Percentiles rank a stretch among this genome's conserved stretches.
These are phyloP conservation scores for Claviceps paspali DNA, from an alignment of 2,329 filamentous ascomycete genomes.

Conservation along the genomic window DNA sequence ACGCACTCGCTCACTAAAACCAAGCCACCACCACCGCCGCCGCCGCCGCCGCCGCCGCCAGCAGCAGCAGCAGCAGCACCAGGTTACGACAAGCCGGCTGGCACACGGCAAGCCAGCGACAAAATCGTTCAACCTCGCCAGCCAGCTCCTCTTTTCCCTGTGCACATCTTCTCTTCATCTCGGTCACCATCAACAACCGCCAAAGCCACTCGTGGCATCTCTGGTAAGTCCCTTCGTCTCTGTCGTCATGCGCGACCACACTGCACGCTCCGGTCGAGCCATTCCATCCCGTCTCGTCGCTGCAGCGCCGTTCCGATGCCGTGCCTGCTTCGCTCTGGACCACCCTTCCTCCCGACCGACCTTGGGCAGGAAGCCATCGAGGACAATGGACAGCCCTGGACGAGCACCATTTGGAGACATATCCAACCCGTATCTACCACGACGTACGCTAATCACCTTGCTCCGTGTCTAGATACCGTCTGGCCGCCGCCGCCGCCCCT, in stretches of 20 bases:
- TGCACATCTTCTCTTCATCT: constrained; percentile 24
- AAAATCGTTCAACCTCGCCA: constrained; percentile 26
- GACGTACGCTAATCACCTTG: constrained; percentile 2
- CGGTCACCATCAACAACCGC: constrained; percentile 19
- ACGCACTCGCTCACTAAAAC: too few species aligned
- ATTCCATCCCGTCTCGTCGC: constrained; percentile 9
- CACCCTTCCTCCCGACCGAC: neutral
- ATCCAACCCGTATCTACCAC: neutral
- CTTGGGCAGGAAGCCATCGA: constrained; percentile 1
- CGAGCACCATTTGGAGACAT: constrained; percentile 1
- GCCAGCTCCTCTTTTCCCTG: constrained; percentile 28
- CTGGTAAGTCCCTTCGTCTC: constrained; percentile 23
- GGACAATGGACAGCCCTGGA: neutral
- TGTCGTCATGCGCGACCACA: constrained; percentile 22
- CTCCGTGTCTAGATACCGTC: neutral
- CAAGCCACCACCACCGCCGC: too few species aligned
- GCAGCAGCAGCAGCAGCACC: neutral
- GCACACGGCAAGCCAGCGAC: too few species aligned
- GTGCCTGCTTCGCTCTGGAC: neutral
- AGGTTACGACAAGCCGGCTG: too few species aligned
- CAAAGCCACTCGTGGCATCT: constrained; percentile 17
- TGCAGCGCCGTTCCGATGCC: constrained; percentile 7
- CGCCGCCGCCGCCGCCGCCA: too few species aligned
- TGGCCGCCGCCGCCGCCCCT: neutral
- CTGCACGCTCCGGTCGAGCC: constrained; percentile 13